Conservation (phyloP, 768 basidiomycete genomes). For the Fomitopsis pulvina region DNA sequence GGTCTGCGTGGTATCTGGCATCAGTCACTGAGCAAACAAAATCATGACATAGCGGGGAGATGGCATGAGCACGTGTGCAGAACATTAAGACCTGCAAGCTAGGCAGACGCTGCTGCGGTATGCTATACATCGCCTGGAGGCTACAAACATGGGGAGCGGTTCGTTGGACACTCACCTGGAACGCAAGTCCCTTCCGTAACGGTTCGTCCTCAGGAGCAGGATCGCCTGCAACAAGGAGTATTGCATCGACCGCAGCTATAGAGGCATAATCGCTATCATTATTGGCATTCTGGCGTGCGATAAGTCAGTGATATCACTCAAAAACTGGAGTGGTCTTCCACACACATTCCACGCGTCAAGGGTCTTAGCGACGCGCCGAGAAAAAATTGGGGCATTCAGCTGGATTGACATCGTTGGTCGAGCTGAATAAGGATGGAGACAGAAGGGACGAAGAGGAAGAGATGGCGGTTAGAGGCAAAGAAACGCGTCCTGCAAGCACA, state of each 20-base stretch:
- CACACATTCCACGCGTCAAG: conserved; percentile 31
- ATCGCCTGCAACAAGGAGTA: conserved; percentile 71
- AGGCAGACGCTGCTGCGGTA: too few relatives aligned
- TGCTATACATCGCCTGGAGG: too few relatives aligned
- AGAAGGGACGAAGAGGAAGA: conserved; percentile 2
- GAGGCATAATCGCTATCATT: conserved; percentile 68
- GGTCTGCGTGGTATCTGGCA: conserved; percentile 45
- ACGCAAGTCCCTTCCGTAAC: conserved; percentile 84
- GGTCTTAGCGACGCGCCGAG: conserved; percentile 23
- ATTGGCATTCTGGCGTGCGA: conserved; percentile 43
- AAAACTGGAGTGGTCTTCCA: conserved; percentile 2
- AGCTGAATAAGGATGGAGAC: conserved; percentile 13
- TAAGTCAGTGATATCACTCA: neutral
- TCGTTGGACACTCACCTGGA: conserved; percentile 82
- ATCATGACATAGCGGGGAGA: neutral
- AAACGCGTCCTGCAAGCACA: conserved; percentile 10
- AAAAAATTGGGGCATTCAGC: conserved; percentile 44
- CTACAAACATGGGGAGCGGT: too few relatives aligned
- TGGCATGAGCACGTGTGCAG: too few relatives aligned
- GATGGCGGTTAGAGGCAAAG: conserved; percentile 4
- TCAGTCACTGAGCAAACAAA: too few relatives aligned
- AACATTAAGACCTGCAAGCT: too few relatives aligned
- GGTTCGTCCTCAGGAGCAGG: conserved; percentile 82
- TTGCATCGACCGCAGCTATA: conserved; percentile 60
- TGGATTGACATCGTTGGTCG: conserved; percentile 53